Conservation (phyloP, 2,329 filamentous ascomycete genomes). For the Endoconidiophora polonica region DNA sequence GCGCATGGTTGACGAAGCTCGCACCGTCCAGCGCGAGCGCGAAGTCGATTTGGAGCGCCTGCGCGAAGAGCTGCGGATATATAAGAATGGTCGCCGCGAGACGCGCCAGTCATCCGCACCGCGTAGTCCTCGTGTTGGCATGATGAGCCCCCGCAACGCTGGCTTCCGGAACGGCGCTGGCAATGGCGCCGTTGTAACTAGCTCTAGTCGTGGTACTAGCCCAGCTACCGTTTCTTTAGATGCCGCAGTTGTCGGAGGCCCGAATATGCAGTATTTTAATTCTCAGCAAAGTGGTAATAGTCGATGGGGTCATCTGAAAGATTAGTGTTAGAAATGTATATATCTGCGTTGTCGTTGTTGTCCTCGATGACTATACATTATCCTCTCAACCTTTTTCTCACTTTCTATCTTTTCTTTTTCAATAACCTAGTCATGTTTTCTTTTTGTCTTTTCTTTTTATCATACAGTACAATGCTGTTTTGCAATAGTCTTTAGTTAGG, state of each 20-base stretch:
- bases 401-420: neutral
- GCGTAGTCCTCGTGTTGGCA: constrained; percentile 36
- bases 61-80: constrained; percentile 30
- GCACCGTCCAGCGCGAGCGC: constrained; percentile 29
- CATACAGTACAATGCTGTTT: neutral
- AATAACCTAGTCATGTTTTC: no score
- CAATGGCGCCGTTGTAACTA: constrained; percentile 17
- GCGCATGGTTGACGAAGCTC: constrained; percentile 26
- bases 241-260: constrained; percentile 11
- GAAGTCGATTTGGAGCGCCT: constrained; percentile 32
- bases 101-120: constrained; percentile 40
- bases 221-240: constrained; percentile 23
- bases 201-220: constrained; percentile 34
- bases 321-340: constrained; percentile 16
- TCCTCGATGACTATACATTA: no score
- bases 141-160: constrained; percentile 33
- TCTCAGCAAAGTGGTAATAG: constrained; percentile 22
- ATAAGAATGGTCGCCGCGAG: constrained; percentile 35
- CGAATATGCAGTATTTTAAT: constrained; percentile 25
- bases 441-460: neutral
- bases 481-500: neutral
- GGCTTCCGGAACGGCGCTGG: constrained; percentile 8
- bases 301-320: constrained; percentile 29
- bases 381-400: no score
- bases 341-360: neutral